Base-by-base conservation (phyloP, 2,329 filamentous ascomycete species). In the Nigrograna mackinnonii region DNA sequence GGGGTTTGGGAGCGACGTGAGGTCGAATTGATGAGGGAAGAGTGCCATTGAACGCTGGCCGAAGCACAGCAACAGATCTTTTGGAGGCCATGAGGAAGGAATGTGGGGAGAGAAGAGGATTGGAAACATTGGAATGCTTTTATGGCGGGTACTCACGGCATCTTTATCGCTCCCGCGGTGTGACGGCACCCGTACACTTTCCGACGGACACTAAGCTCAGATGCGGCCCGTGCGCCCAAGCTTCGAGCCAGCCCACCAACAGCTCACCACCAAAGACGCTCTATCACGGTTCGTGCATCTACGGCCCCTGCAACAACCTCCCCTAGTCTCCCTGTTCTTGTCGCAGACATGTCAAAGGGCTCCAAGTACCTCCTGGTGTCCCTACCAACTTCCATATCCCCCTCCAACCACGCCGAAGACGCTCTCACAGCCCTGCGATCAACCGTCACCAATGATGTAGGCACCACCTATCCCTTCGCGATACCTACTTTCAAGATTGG, bases 401-500 rank as follows among this genome's bases (percentile, higher is more conserved):
- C 90, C 56, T 87, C 89, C 37, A 82, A 83, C 72, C 83, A 92
- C 72, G 80, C 80, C 61, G 86, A 92, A 55, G 89, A 95, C 69
- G 90, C 92, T 52, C 77, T 96, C 54, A 80, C 84, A 35, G 82
- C 89, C 34, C 73, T 99, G 49, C 83, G 84, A 55, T 75, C 84
- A 42, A 89, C 85, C 31, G 79, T 96, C 41, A 78, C 82, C 37
- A 74, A 82, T 43, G 89, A 95, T 58, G 85, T 88, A 68, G 90
- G 87, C 65, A 83, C 80, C 39, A 86, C 90, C 34, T 75, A 84
- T 38, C 84, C 85, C 2, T 96, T 97, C 66, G 75, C 82, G 43
- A 87, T 97, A 50, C 94, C 94, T 16, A 86, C 91, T 53, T 96
- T 99, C 80, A 99, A 97, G 77, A 95, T 99, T 68, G 94, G 94